phyloP scores from a whole-genome alignment of 2,329 filamentous ascomycete species.

The Neodidymelliopsis sp. region DNA sequence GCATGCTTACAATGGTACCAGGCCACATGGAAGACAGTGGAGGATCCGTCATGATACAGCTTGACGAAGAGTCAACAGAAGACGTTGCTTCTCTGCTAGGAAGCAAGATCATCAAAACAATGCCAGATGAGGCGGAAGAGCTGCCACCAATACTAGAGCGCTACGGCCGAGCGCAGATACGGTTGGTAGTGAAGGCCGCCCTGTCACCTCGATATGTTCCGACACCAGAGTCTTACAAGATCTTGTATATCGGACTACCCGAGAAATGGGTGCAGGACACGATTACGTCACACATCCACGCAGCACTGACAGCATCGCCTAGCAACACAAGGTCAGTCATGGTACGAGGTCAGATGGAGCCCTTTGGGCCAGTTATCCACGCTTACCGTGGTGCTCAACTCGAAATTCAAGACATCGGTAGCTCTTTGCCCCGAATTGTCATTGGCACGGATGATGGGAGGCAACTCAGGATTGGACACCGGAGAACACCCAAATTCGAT shows the following conservation, averaged over 20 bases:
- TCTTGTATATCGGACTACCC: constrained; percentile 43
- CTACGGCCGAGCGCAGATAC: constrained; percentile 38
- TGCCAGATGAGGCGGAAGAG: constrained; percentile 30
- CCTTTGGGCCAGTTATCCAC: constrained; percentile 39
- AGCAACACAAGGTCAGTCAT: constrained; percentile 45
- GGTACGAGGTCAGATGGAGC: constrained; percentile 45
- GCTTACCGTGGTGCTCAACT: constrained; percentile 37
- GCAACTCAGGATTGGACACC: constrained; percentile 30
- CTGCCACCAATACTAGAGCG: constrained; percentile 34
- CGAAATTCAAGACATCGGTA: constrained; percentile 17
- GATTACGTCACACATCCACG: constrained; percentile 40
- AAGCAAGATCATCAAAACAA: constrained; percentile 32
- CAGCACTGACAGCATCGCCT: constrained; percentile 41
- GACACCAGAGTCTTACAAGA: constrained; percentile 39
- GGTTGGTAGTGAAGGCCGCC: constrained; percentile 39
- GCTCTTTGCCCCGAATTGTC: constrained; percentile 10
- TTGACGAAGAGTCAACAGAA: constrained; percentile 34
- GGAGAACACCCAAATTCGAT: constrained; percentile 29
- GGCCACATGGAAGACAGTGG: constrained; percentile 34
- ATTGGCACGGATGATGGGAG: constrained; percentile 30
- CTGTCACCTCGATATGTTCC: constrained; percentile 36
- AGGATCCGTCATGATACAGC: constrained; percentile 26
- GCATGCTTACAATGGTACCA: constrained; percentile 40
- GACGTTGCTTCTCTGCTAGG: constrained; percentile 24
- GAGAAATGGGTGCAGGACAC: constrained; percentile 41